Evolutionary conservation across 2,329 filamentous ascomycete genomes (phyloP).

Genomic region (Colletotrichum chlorophyti): DNA sequence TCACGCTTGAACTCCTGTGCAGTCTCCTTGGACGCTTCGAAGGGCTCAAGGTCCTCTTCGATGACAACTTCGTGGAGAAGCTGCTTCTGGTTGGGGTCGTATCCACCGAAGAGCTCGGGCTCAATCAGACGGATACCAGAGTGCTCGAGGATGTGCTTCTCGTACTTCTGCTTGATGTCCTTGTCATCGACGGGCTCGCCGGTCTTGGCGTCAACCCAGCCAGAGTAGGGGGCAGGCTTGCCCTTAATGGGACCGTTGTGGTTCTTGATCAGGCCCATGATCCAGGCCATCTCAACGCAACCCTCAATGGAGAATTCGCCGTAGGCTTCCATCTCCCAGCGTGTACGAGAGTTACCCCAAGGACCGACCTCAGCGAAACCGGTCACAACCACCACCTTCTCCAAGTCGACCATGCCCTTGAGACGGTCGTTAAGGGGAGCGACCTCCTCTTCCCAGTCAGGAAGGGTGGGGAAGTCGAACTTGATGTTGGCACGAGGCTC

Average conservation of each 20-base stretch:
- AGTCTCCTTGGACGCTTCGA: constrained; percentile 96
- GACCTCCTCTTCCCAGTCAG: constrained; percentile 90
- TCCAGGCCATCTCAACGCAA: constrained; percentile 99
- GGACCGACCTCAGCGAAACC: constrained; percentile 96
- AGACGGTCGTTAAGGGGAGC: constrained; percentile 87
- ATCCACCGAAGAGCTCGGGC: constrained; percentile 94
- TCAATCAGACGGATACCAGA: constrained; percentile 97
- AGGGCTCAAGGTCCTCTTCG: constrained; percentile 94
- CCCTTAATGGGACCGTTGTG: constrained; percentile 97
- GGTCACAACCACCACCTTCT: constrained; percentile 97
- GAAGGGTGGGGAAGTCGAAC: constrained; percentile 90
- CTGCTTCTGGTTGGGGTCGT: constrained; percentile 98
- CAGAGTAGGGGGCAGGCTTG: constrained; percentile 79
- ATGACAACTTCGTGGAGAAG: constrained; percentile 97
- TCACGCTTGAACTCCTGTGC: constrained; percentile 97
- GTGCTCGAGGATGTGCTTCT: constrained; percentile 95
- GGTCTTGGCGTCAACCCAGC: constrained; percentile 94
- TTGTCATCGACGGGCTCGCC: constrained; percentile 97
- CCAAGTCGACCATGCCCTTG: constrained; percentile 97
- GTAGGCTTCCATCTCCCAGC: constrained; percentile 99
- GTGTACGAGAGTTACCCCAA: constrained; percentile 97
- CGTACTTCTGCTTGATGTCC: constrained; percentile 96
- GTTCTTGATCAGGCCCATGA: constrained; percentile 99
- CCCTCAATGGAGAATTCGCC: constrained; percentile 97
- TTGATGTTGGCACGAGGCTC: constrained; percentile 98